Base-by-base conservation (phyloP, 805 yeast genomes). In the Metschnikowia baotianmanensis region DNA sequence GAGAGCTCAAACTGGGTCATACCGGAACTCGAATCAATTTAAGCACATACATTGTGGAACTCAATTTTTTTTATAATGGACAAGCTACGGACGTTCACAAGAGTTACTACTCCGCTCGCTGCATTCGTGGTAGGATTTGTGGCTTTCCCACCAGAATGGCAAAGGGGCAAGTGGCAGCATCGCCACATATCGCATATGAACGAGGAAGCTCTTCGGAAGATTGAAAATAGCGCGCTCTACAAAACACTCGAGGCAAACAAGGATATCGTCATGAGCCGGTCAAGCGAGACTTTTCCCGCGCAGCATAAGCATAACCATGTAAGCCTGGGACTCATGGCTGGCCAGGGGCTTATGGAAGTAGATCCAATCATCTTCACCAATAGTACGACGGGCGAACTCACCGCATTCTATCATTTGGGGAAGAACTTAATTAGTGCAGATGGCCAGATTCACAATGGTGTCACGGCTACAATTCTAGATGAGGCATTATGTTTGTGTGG, bases 401-500 rank as follows among this genome's bases (percentile, higher is more conserved):
- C 75, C 6, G 79, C 82, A 1, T 81, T 86, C 53, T 80, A 80
- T 51, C 89, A 86, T 53, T 58, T 90, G 27, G 96, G 96, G 2
- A 57, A 66, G 5, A 70, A 74, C 26, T 58, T 89, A 27, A 69
- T 80, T 6, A 86, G 90, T 36, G 77, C 76, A 35, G 84, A 82
- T 35, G 86, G 86, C 0, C 78, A 79, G 38, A 76, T 91, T 15
- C 96, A 88, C 57, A 83, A 85, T 52, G 96, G 97, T 3, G 71
- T 90, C 3, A 62, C 86, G 5, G 75, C 95, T 2, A 81, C 95
- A 2, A 59, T 91, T 11, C 46, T 91, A 38, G 98, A 91, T 62
- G 97, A 90, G 58, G 83, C 84, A 0, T 65, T 91, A 21, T 87
- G 96, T 54, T 72, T 80, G 31, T 85, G 95, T 55, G 98, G 96